Percentiles rank a stretch among this genome's conserved stretches.
Conservation (phyloP, 1,284 basidiomycete species). For the Golubevia sp. region DNA sequence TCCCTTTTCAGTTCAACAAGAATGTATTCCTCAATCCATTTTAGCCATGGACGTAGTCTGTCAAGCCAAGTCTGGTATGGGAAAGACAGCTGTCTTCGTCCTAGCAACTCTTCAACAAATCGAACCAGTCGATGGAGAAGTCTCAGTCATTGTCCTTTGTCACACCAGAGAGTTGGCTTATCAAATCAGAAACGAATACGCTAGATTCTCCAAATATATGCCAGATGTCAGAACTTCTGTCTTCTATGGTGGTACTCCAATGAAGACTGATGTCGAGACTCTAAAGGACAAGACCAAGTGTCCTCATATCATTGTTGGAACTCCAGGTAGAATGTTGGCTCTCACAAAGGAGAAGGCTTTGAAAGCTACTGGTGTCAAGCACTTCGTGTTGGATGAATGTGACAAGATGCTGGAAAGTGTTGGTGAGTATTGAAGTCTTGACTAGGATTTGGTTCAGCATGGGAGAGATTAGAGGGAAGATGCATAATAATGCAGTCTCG, state of each 20-base stretch:
- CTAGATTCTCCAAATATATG: slow-evolving; percentile 99
- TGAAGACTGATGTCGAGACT: slow-evolving; percentile 89
- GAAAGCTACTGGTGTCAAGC: slow-evolving; percentile 64
- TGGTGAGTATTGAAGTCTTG: slow-evolving; percentile 81
- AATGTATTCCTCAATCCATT: slow-evolving; percentile 99
- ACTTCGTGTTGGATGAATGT: slow-evolving; percentile 99
- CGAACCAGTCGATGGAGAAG: slow-evolving; percentile 97
- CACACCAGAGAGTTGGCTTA: slow-evolving; percentile 99
- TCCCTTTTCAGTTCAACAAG: slow-evolving; percentile 85
- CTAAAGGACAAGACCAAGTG: slow-evolving; percentile 96
- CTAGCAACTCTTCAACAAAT: slow-evolving; percentile 96
- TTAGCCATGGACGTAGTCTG: slow-evolving; percentile 99
- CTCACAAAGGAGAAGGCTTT: slow-evolving; percentile 58
- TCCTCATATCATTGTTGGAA: slow-evolving; percentile 98
- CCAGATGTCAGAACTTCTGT: slow-evolving; percentile 95
- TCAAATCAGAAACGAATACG: slow-evolving; percentile 99
- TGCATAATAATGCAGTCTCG: no score
- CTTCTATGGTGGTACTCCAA: slow-evolving; percentile 96
- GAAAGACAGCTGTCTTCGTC: slow-evolving; percentile 99
- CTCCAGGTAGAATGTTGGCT: slow-evolving; percentile 76
- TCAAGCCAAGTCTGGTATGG: slow-evolving; percentile 99
- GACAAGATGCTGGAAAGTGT: slow-evolving; percentile 99
- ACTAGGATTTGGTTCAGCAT: no score
- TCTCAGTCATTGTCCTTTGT: slow-evolving; percentile 95
- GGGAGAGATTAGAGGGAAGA: no score